Evolutionary conservation across 345 rosid genomes (phyloP).

Genomic region (Microcos paniculata): DNA sequence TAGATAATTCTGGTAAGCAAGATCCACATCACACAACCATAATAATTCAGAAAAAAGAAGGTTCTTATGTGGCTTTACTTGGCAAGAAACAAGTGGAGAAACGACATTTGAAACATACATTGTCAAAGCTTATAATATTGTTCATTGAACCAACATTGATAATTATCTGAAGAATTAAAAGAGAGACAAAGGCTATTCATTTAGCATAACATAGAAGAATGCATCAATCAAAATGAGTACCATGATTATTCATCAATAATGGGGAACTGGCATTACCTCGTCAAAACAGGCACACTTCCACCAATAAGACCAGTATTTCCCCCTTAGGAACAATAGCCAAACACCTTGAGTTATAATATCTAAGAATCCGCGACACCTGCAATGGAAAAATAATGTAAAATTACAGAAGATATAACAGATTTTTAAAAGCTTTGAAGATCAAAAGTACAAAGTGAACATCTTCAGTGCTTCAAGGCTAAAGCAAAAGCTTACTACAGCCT

Average conservation of each 20-base stretch:
- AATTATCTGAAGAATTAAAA: slow-evolving; percentile 57
- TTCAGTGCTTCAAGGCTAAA: slow-evolving; percentile 66
- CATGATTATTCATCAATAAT: background rate
- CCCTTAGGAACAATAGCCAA: slow-evolving; percentile 96
- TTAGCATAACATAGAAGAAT: background rate
- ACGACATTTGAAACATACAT: slow-evolving; percentile 44
- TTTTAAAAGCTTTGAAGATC: background rate
- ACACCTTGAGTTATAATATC: slow-evolving; percentile 72
- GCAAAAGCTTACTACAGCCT: slow-evolving; percentile 83
- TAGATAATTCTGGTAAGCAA: background rate
- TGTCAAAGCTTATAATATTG: slow-evolving; percentile 66
- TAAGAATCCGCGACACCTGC: slow-evolving; percentile 81
- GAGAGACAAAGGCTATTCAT: background rate
- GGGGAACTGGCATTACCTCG: slow-evolving; percentile 50
- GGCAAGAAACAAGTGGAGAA: background rate
- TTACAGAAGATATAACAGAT: background rate
- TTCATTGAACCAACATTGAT: slow-evolving; percentile 78
- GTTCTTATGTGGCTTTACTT: background rate
- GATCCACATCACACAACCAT: background rate
- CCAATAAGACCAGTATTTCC: slow-evolving; percentile 99
- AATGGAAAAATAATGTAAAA: slow-evolving; percentile 8
- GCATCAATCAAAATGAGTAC: background rate
- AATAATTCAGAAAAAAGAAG: background rate
- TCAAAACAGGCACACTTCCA: slow-evolving; percentile 96
- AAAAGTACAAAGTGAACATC: slow-evolving; percentile 47